phyloP scores from a whole-genome alignment of 139 green algal genomes.

The Chara braunii region DNA sequence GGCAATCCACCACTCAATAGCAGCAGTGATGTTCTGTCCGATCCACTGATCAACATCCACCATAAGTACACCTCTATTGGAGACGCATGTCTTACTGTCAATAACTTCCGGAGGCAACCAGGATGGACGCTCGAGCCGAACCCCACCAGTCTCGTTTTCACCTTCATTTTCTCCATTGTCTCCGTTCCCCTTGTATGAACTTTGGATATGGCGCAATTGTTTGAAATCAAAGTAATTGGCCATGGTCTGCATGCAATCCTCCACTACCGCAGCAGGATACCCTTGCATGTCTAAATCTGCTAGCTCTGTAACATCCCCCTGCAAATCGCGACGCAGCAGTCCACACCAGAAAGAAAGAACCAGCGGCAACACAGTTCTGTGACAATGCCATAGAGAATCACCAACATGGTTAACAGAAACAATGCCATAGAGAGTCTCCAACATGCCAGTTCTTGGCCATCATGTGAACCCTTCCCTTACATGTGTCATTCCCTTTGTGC shows the following conservation, averaged over 20 bases:
- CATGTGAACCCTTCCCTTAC: too few relatives aligned
- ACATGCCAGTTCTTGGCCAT: too few relatives aligned
- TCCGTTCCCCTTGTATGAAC: not conserved
- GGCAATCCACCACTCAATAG: constrained; percentile 31
- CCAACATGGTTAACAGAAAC: too few relatives aligned
- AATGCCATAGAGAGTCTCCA: too few relatives aligned
- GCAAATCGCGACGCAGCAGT: not conserved
- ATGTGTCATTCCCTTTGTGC: too few relatives aligned
- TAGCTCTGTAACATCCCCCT: constrained; percentile 24
- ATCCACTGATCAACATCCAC: constrained; percentile 21
- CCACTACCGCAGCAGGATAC: constrained; percentile 7
- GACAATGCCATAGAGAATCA: too few relatives aligned
- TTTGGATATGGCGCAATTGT: not conserved
- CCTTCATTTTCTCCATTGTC: too few relatives aligned
- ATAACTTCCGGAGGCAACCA: too few relatives aligned
- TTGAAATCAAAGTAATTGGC: constrained; percentile 21
- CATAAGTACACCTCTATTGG: constrained; percentile 22
- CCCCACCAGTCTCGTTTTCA: too few relatives aligned
- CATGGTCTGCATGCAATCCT: constrained; percentile 34
- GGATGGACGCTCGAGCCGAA: too few relatives aligned
- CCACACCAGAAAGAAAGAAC: too few relatives aligned
- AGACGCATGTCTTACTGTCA: constrained; percentile 3
- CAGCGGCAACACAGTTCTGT: too few relatives aligned
- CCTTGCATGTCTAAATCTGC: constrained; percentile 16
- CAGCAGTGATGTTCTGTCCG: constrained; percentile 9